These are phyloP conservation scores for Pulicaria dysenterica DNA, from an alignment of 129 eudicot species.

Conservation along the genomic window DNA sequence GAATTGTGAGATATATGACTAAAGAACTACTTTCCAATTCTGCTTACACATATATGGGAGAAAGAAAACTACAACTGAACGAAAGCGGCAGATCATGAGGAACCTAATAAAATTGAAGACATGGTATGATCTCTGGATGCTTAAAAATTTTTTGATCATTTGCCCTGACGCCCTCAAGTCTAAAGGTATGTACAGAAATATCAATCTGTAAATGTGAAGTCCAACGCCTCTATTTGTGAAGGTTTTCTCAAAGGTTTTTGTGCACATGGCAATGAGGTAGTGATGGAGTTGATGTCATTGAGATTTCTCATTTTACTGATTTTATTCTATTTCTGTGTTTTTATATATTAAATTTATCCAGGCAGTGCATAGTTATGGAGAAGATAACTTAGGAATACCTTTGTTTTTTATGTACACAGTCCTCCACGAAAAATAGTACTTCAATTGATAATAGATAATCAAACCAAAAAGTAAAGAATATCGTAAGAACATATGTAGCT, in stretches of 20 bases:
- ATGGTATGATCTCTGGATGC: no score
- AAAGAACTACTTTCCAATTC: no score
- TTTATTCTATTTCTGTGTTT: not conserved
- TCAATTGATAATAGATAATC: constrained; percentile 17
- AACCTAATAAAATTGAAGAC: not conserved
- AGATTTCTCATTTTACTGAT: constrained; percentile 13
- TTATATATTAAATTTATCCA: not conserved
- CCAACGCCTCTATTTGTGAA: constrained; percentile 75
- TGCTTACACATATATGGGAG: no score
- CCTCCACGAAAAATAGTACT: not conserved
- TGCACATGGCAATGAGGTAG: constrained; percentile 98
- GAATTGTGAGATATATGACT: no score
- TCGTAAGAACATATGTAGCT: constrained; percentile 3
- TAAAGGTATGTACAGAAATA: no score
- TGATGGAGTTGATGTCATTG: constrained; percentile 37
- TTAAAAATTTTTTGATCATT: no score
- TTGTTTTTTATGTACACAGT: not conserved
- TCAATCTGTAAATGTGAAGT: constrained; percentile 77
- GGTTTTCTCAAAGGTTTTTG: constrained; percentile 93
- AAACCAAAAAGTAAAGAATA: constrained; percentile 5
- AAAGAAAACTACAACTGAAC: not conserved
- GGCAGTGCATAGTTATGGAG: constrained; percentile 19
- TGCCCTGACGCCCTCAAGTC: no score
- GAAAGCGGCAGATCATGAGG: not conserved
- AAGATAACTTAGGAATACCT: constrained; percentile 1